phyloP scores from a whole-genome alignment of 2,329 filamentous ascomycete species.

The Nemania diffusa region DNA sequence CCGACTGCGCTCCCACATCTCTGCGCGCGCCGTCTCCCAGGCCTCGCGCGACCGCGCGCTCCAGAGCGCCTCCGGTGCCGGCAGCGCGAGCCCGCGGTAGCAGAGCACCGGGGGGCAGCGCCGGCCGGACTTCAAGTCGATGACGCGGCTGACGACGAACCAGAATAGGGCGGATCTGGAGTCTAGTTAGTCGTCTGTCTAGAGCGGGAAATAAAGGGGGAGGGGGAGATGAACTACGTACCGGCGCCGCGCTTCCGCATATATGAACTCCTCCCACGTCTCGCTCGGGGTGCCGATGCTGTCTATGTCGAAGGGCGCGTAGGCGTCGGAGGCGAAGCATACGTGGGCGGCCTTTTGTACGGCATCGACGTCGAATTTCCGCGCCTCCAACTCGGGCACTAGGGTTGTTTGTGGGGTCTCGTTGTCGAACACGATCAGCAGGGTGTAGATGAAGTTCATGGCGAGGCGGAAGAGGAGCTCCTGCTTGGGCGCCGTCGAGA shows the following conservation, averaged over 20 bases:
- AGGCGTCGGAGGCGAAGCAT: slow-evolving; percentile 25
- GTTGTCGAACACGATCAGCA: slow-evolving; percentile 36
- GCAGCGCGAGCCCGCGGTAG: slow-evolving; percentile 41
- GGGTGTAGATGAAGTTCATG: slow-evolving; percentile 36
- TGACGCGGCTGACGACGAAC: slow-evolving; percentile 42
- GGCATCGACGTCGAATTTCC: slow-evolving; percentile 18
- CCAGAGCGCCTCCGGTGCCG: slow-evolving; percentile 40
- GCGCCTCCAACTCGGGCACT: slow-evolving; percentile 34
- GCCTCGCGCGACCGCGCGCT: slow-evolving; percentile 36
- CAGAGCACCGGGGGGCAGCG: slow-evolving; percentile 37
- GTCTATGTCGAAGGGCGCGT: slow-evolving; percentile 34
- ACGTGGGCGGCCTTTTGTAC: slow-evolving; percentile 14
- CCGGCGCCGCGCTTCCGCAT: slow-evolving; percentile 42
- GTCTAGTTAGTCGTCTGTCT: slow-evolving; percentile 21
- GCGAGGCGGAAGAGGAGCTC: slow-evolving; percentile 36
- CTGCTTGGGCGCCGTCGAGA: slow-evolving; percentile 13
- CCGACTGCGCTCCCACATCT: slow-evolving; percentile 11
- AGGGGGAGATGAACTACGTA: slow-evolving; percentile 18
- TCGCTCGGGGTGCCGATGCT: slow-evolving; percentile 32
- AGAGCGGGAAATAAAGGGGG: not conserved
- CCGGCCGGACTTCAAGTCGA: slow-evolving; percentile 38
- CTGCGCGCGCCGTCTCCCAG: slow-evolving; percentile 37
- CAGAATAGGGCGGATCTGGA: slow-evolving; percentile 40
- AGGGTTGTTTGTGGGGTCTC: slow-evolving; percentile 1
- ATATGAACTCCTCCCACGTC: slow-evolving; percentile 44